Percentiles rank a stretch among this genome's conserved stretches.
Conservation (phyloP, 352 stramenopile genomes). For the Phytophthora pseudosyringae region DNA sequence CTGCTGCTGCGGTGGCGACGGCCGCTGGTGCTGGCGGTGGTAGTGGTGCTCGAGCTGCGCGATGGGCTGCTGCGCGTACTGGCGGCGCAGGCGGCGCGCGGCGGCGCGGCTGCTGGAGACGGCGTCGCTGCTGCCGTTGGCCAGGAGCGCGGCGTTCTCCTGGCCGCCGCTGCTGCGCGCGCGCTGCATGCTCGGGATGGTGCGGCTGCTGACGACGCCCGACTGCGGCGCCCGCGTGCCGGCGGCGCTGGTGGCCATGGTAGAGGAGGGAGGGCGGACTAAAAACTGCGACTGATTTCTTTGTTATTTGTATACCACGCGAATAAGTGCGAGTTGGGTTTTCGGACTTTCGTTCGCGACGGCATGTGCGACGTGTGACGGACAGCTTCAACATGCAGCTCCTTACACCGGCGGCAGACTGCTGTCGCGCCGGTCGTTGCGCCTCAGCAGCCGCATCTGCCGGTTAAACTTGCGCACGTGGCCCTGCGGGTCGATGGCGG, state of each 20-base stretch:
- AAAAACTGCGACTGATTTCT: no score
- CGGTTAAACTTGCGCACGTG: conserved; percentile 75
- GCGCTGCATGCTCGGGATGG: conserved; percentile 31
- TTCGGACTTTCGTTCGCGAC: no score
- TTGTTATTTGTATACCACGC: no score
- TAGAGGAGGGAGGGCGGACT: conserved; percentile 3
- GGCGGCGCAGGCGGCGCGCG: conserved; percentile 33
- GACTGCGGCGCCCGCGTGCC: conserved; percentile 11
- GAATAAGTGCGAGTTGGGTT: no score
- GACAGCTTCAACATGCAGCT: conserved; percentile 49
- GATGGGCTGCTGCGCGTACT: conserved; percentile 40
- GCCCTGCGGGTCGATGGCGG: conserved; percentile 44
- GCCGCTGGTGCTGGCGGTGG: conserved; percentile 34
- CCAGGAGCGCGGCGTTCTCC: conserved; percentile 22
- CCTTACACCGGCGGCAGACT: conserved; percentile 43
- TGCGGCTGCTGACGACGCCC: conserved; percentile 17
- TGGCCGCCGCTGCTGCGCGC: conserved; percentile 18
- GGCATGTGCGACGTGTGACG: no score
- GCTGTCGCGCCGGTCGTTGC: conserved; percentile 62
- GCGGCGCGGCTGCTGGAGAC: conserved; percentile 20
- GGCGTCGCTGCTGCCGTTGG: conserved; percentile 11
- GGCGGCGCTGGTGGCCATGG: conserved; percentile 20
- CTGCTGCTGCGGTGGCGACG: not conserved
- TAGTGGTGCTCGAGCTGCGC: conserved; percentile 45
- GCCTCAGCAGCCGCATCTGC: conserved; percentile 70